Evolutionary conservation across 164 flowering plant species (phyloP).

Genomic region (Protea cynaroides): DNA sequence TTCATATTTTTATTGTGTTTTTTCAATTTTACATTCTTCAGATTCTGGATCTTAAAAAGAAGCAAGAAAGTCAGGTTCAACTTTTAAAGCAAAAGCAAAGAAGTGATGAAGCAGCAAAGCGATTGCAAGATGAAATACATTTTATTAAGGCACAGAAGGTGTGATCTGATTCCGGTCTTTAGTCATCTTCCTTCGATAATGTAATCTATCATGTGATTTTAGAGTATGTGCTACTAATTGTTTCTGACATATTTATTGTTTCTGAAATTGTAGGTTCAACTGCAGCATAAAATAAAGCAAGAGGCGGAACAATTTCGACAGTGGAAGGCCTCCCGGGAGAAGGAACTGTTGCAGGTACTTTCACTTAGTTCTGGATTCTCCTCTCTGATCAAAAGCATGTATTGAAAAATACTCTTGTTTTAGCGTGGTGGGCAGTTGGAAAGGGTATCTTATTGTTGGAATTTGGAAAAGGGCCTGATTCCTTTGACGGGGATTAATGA

Average conservation of each 20-base stretch:
- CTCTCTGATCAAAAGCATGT: too few species aligned
- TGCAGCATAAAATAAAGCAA: slow-evolving; percentile 94
- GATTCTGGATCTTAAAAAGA: slow-evolving; percentile 93
- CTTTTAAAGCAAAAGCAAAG: slow-evolving; percentile 91
- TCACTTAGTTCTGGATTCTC: background rate
- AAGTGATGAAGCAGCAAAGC: slow-evolving; percentile 94
- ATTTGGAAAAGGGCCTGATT: too few species aligned
- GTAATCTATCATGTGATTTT: background rate
- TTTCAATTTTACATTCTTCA: slow-evolving; percentile 15
- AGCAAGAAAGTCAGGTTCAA: slow-evolving; percentile 94
- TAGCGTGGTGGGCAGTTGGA: too few species aligned
- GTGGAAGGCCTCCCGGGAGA: slow-evolving; percentile 98
- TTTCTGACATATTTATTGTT: background rate
- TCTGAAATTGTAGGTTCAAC: slow-evolving; percentile 58
- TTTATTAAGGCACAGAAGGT: slow-evolving; percentile 97
- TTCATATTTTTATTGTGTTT: background rate
- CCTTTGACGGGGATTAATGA: too few species aligned
- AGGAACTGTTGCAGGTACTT: slow-evolving; percentile 85
- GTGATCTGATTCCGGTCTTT: slow-evolving; percentile 5
- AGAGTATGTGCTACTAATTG: slow-evolving; percentile 7
- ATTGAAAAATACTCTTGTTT: too few species aligned
- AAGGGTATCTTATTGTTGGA: too few species aligned
- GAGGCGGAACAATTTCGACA: slow-evolving; percentile 97
- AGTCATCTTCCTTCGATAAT: background rate
- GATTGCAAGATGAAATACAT: slow-evolving; percentile 92